phyloP scores from a whole-genome alignment of 176 grass and related monocot genomes.

The Metroxylon sagu region DNA sequence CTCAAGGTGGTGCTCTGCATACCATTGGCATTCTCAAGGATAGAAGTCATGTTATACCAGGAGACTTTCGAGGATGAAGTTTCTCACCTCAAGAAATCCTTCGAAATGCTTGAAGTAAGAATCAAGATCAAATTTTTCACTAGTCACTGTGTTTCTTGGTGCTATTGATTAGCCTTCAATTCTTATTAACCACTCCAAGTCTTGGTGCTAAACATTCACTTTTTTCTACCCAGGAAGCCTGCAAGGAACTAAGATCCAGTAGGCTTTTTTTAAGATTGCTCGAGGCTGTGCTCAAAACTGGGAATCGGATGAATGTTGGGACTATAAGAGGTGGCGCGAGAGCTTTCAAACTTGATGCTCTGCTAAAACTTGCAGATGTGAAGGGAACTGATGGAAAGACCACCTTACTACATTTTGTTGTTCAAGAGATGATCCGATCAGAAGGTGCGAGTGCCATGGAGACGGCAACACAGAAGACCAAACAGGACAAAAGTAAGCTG shows the following conservation, averaged over 20 bases:
- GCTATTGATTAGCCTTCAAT: not conserved
- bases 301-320: slow-evolving; percentile 92
- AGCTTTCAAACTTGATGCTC: slow-evolving; percentile 96
- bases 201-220: not conserved
- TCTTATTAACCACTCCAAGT: too few species aligned
- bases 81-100: slow-evolving; percentile 58
- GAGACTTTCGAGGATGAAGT: slow-evolving; percentile 88
- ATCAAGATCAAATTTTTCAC: too few species aligned
- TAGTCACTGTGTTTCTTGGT: not conserved
- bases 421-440: slow-evolving; percentile 69
- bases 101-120: slow-evolving; percentile 63
- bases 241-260: slow-evolving; percentile 86
- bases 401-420: slow-evolving; percentile 90
- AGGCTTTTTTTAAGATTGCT: slow-evolving; percentile 87
- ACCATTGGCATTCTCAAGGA: slow-evolving; percentile 65
- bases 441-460: slow-evolving; percentile 18
- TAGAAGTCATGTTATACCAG: slow-evolving; percentile 74
- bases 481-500: not conserved
- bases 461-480: not conserved
- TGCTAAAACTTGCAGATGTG: slow-evolving; percentile 90
- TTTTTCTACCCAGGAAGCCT: slow-evolving; percentile 47
- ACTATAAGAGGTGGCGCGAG: slow-evolving; percentile 70
- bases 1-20: slow-evolving; percentile 46
- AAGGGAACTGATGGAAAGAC: slow-evolving; percentile 89
- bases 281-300: slow-evolving; percentile 97